Evolutionary conservation across 176 grass and related monocot genomes (phyloP).

Genomic region (Zea mays): Zm-B73-REFERENCE-NAM-5.0 NC_050102.1:126252001-126252500

Average conservation of each 20-base stretch:
- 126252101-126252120: background rate
- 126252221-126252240: constrained; percentile 7
- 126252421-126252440: no score
- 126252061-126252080: constrained; percentile 1
- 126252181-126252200: background rate
- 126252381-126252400: no score
- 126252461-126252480: no score
- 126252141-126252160: constrained; percentile 32
- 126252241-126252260: background rate
- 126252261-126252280: background rate
- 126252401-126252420: no score
- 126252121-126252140: constrained; percentile 41
- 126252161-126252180: constrained; percentile 11
- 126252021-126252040: background rate
- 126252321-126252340: no score
- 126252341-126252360: no score
- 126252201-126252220: background rate
- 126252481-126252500: no score
- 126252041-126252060: background rate
- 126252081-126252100: background rate
- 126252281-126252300: background rate
- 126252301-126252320: no score
- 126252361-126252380: no score
- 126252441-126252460: no score
- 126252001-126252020: background rate